These are phyloP conservation scores for Chaetomium fimeti DNA, from an alignment of 495 filamentous ascomycete species.

Conservation along the genomic window DNA sequence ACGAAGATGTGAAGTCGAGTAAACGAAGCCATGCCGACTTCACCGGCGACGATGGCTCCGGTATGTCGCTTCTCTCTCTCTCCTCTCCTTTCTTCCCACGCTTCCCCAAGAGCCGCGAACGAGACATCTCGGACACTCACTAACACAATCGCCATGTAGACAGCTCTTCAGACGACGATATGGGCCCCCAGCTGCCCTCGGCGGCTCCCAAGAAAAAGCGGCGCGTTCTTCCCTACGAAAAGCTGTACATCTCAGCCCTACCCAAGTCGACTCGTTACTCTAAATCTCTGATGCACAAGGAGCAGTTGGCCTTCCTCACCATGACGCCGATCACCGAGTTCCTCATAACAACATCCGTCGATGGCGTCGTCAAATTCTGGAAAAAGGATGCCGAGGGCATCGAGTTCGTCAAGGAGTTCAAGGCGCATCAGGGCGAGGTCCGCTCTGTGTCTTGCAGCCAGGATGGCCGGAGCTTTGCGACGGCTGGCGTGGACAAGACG, in stretches of 20 bases:
- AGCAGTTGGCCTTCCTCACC: conserved; percentile 81
- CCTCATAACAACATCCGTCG: conserved; percentile 85
- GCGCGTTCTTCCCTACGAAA: conserved; percentile 87
- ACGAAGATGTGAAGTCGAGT: conserved; percentile 39
- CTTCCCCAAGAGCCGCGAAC: too few species aligned
- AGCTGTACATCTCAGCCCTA: conserved; percentile 87
- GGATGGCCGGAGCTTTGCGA: conserved; percentile 93
- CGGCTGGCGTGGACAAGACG: conserved; percentile 79
- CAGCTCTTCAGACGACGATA: conserved; percentile 87
- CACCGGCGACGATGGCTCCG: conserved; percentile 41
- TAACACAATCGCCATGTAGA: conserved; percentile 40
- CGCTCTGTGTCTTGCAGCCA: conserved; percentile 75
- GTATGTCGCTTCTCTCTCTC: conserved; percentile 28
- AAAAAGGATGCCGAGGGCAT: conserved; percentile 90
- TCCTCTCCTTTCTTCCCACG: too few species aligned
- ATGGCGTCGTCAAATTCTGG: conserved; percentile 98
- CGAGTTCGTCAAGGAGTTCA: conserved; percentile 98
- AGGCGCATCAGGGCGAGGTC: conserved; percentile 84
- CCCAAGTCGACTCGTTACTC: conserved; percentile 82
- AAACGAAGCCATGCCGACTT: conserved; percentile 51
- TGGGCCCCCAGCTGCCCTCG: conserved; percentile 81
- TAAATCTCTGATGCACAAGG: conserved; percentile 97
- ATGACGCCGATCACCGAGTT: conserved; percentile 91
- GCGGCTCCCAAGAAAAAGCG: conserved; percentile 84
- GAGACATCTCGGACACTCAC: neutral